phyloP scores from a whole-genome alignment of 2,329 filamentous ascomycete species.

The Pyrenochaeta sp. region DNA sequence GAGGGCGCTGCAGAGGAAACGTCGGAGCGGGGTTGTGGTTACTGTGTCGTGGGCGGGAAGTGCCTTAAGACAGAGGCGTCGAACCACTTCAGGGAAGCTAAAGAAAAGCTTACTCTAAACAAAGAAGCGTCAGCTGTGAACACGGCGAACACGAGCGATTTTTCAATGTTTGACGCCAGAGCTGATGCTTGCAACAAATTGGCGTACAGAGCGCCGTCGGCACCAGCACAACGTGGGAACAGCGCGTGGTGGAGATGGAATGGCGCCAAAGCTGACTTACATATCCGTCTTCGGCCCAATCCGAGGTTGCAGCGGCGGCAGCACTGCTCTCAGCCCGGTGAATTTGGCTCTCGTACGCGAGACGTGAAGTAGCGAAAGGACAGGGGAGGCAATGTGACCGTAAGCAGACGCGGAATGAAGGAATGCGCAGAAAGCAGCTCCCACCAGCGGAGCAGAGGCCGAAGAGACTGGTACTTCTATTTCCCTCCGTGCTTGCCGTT shows the following conservation, averaged over 20 bases:
- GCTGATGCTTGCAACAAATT: slow-evolving; percentile 29
- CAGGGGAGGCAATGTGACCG: neutral
- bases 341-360: slow-evolving; percentile 1
- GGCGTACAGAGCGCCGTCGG: slow-evolving; percentile 24
- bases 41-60: slow-evolving; percentile 10
- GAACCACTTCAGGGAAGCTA: slow-evolving; percentile 24
- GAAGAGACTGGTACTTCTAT: slow-evolving; percentile 16
- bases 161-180: slow-evolving; percentile 19
- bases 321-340: neutral
- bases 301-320: slow-evolving; percentile 16
- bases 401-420: neutral
- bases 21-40: neutral
- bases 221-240: slow-evolving; percentile 25
- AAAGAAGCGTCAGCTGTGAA: slow-evolving; percentile 29
- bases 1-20: slow-evolving; percentile 1
- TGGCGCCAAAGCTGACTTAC: slow-evolving; percentile 35
- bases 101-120: slow-evolving; percentile 32
- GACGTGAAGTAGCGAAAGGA: neutral
- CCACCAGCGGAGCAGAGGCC: slow-evolving; percentile 8
- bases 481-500: slow-evolving; percentile 31
- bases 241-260: slow-evolving; percentile 16
- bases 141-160: slow-evolving; percentile 27
- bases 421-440: neutral
- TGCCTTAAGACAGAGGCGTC: slow-evolving; percentile 22
- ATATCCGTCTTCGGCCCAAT: slow-evolving; percentile 21